Evolutionary conservation across 2,329 filamentous ascomycete genomes (phyloP).

Genomic region (Pseudogymnoascus sp.): DNA sequence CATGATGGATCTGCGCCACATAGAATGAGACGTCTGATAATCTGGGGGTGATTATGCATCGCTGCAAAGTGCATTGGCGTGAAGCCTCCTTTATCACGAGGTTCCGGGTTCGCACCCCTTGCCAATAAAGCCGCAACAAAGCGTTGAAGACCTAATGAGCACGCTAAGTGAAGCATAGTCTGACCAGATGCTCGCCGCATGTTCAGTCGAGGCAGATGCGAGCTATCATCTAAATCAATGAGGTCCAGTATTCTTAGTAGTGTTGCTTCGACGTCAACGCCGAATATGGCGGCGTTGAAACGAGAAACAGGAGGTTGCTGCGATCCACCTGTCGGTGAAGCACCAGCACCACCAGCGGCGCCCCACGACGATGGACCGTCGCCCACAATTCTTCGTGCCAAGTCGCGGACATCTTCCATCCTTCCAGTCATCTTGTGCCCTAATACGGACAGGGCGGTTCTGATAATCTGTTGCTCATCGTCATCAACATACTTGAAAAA

Average conservation of each 20-base stretch:
- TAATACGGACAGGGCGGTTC: slow-evolving; percentile 58
- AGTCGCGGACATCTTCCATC: slow-evolving; percentile 52
- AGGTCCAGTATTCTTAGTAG: slow-evolving; percentile 70
- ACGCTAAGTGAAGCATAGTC: slow-evolving; percentile 74
- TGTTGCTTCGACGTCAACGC: slow-evolving; percentile 29
- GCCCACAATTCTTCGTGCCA: slow-evolving; percentile 54
- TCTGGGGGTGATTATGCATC: slow-evolving; percentile 66
- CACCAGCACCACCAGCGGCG: slow-evolving; percentile 31
- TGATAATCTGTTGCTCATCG: slow-evolving; percentile 60
- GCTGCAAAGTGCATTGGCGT: slow-evolving; percentile 77
- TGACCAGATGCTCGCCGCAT: slow-evolving; percentile 60
- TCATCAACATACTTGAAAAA: slow-evolving; percentile 70
- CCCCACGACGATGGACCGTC: slow-evolving; percentile 43
- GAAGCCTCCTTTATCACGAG: slow-evolving; percentile 71
- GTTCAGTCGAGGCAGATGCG: slow-evolving; percentile 60
- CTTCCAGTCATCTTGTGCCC: slow-evolving; percentile 58
- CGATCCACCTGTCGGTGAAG: slow-evolving; percentile 37
- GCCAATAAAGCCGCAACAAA: slow-evolving; percentile 71
- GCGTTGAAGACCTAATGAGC: slow-evolving; percentile 64
- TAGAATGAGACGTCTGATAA: slow-evolving; percentile 67
- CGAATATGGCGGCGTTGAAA: slow-evolving; percentile 32
- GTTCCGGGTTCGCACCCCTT: slow-evolving; percentile 68
- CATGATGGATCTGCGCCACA: slow-evolving; percentile 65
- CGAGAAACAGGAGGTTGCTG: slow-evolving; percentile 39
- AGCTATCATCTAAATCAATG: slow-evolving; percentile 69